Evolutionary conservation across 1,284 basidiomycete genomes (phyloP).

Genomic region (Phlebopus sp.): DNA sequence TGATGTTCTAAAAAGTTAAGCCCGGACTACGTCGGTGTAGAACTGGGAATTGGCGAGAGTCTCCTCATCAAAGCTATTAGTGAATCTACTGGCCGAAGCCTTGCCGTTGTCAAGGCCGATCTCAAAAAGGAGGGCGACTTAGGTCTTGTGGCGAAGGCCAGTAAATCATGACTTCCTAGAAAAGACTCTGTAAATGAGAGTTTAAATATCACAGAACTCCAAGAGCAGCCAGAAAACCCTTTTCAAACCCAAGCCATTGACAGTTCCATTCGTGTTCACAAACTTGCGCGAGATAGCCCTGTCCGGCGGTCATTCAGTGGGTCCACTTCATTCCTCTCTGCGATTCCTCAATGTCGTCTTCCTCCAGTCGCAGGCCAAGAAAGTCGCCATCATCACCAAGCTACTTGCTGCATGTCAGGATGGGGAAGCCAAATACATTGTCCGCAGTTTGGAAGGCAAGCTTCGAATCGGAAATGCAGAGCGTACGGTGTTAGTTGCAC

Average conservation of each 20-base stretch:
- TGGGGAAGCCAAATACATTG: slow-evolving; percentile 91
- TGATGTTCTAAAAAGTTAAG: slow-evolving; percentile 59
- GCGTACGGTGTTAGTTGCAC: slow-evolving; percentile 84
- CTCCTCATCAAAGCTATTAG: slow-evolving; percentile 94
- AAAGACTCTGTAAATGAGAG: neutral
- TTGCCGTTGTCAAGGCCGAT: slow-evolving; percentile 85
- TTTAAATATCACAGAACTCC: slow-evolving; percentile 62
- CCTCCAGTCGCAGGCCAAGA: slow-evolving; percentile 81
- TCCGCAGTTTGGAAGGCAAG: slow-evolving; percentile 95
- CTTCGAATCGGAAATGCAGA: slow-evolving; percentile 97
- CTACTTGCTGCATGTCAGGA: slow-evolving; percentile 90
- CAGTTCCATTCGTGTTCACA: slow-evolving; percentile 85
- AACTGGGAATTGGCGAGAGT: slow-evolving; percentile 96
- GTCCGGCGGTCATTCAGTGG: slow-evolving; percentile 78
- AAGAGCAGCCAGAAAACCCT: slow-evolving; percentile 93
- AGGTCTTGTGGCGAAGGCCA: slow-evolving; percentile 91
- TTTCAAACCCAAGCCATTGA: slow-evolving; percentile 92
- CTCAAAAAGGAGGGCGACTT: slow-evolving; percentile 94
- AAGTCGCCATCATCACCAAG: slow-evolving; percentile 94
- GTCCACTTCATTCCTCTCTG: slow-evolving; percentile 11
- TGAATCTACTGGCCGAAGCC: slow-evolving; percentile 88
- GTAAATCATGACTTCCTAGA: neutral
- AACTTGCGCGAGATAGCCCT: slow-evolving; percentile 86
- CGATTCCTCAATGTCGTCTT: slow-evolving; percentile 2
- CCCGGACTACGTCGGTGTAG: slow-evolving; percentile 94